phyloP scores from a whole-genome alignment of 352 stramenopile species.

The Pythium periplocum region DNA sequence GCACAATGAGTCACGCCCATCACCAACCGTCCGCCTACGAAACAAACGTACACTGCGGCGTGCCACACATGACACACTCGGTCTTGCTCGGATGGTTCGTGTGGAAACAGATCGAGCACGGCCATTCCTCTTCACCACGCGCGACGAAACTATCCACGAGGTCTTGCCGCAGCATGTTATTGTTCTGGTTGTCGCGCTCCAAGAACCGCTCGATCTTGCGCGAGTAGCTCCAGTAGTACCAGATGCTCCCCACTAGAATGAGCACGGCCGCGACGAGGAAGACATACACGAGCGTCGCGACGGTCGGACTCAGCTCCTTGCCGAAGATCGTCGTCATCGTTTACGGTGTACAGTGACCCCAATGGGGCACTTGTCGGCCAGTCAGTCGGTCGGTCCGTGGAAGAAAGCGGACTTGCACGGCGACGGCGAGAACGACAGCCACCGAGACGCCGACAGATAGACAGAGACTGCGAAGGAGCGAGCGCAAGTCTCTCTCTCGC shows the following conservation, averaged over 20 bases:
- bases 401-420: no score
- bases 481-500: conserved; percentile 1
- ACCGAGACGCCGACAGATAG: no score
- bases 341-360: neutral
- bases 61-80: conserved; percentile 81
- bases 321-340: conserved; percentile 80
- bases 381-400: no score
- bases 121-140: conserved; percentile 77
- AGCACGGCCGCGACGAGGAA: conserved; percentile 70
- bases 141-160: conserved; percentile 81
- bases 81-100: conserved; percentile 83
- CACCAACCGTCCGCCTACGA: no score
- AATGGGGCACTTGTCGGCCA: no score
- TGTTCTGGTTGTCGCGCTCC: conserved; percentile 76
- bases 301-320: conserved; percentile 59
- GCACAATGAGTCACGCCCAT: neutral
- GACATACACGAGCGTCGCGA: conserved; percentile 69
- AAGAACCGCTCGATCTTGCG: conserved; percentile 84
- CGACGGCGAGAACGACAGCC: no score
- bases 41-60: conserved; percentile 29
- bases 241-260: conserved; percentile 66
- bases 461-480: no score
- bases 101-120: conserved; percentile 86
- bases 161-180: conserved; percentile 88
- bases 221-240: conserved; percentile 87